These are phyloP conservation scores for Crataegus laevigata DNA, from an alignment of 306 rosid genomes.

Conservation along the genomic window DNA sequence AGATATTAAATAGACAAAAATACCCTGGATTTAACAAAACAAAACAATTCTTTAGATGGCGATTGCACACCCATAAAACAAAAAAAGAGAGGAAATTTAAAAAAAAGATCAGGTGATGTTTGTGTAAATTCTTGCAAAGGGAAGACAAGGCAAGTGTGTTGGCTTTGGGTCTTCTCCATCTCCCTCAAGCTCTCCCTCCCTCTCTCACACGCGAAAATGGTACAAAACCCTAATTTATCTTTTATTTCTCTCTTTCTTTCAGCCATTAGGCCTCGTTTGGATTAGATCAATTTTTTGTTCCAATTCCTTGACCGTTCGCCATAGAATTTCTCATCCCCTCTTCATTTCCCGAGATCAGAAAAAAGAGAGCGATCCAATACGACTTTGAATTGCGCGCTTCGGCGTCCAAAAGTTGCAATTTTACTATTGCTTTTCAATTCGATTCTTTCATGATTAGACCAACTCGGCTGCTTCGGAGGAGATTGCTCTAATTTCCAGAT, in stretches of 20 bases:
- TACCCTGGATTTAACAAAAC: no score
- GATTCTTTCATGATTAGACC: slow-evolving; percentile 21
- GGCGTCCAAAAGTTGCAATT: slow-evolving; percentile 2
- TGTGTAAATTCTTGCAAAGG: neutral
- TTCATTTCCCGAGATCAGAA: slow-evolving; percentile 18
- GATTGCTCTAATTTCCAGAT: slow-evolving; percentile 1
- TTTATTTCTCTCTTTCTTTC: neutral
- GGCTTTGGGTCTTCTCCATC: neutral
- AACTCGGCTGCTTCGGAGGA: slow-evolving; percentile 15
- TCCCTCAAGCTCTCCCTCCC: neutral
- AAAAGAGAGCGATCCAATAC: slow-evolving; percentile 41
- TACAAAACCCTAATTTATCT: slow-evolving; percentile 29
- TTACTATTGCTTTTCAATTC: neutral
- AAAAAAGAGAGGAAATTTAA: no score
- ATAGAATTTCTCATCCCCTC: neutral
- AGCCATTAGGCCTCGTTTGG: slow-evolving; percentile 1
- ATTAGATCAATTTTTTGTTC: slow-evolving; percentile 25
- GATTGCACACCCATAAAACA: no score
- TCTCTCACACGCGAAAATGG: slow-evolving; percentile 5
- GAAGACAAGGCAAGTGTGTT: no score
- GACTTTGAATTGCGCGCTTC: slow-evolving; percentile 37
- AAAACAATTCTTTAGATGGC: no score
- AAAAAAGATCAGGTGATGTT: no score
- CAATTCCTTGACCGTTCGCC: slow-evolving; percentile 2
- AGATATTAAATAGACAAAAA: no score